These are phyloP conservation scores for Trichocomaceae sp. DNA, from an alignment of 2,329 filamentous ascomycete genomes.

Conservation along the genomic window DNA sequence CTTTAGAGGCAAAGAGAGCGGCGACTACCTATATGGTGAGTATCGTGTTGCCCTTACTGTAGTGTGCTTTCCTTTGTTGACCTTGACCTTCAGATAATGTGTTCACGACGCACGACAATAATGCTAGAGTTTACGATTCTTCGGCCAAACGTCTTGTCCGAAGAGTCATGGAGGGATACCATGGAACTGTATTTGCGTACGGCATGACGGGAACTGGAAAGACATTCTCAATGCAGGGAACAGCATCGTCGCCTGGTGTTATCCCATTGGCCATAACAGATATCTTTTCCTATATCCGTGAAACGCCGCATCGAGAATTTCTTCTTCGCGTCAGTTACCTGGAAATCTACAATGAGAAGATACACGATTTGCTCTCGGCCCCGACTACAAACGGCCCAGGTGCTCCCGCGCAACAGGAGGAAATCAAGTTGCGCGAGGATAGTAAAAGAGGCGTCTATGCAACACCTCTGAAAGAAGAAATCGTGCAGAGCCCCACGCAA, in stretches of 20 bases:
- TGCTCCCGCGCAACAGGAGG: slow-evolving; percentile 59
- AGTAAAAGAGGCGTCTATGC: slow-evolving; percentile 95
- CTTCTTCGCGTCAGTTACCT: slow-evolving; percentile 92
- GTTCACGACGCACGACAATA: slow-evolving; percentile 88
- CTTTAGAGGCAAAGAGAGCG: slow-evolving; percentile 81
- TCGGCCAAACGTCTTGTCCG: slow-evolving; percentile 89
- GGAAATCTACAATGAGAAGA: slow-evolving; percentile 98
- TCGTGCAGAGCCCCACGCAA: slow-evolving; percentile 95
- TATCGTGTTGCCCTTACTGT: slow-evolving; percentile 19
- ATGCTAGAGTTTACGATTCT: slow-evolving; percentile 89
- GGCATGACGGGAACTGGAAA: slow-evolving; percentile 99
- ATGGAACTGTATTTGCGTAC: slow-evolving; percentile 96
- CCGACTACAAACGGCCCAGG: slow-evolving; percentile 51
- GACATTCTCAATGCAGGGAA: slow-evolving; percentile 99
- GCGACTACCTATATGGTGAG: slow-evolving; percentile 87
- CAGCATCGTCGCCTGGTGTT: slow-evolving; percentile 87
- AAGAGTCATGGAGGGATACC: slow-evolving; percentile 97
- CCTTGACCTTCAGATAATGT: slow-evolving; percentile 67
- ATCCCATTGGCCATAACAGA: slow-evolving; percentile 97
- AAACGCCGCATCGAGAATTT: slow-evolving; percentile 92
- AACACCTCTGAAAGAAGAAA: slow-evolving; percentile 92
- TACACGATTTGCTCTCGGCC: slow-evolving; percentile 84
- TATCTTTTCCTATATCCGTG: slow-evolving; percentile 97
- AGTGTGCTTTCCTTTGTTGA: slow-evolving; percentile 17
- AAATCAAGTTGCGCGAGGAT: slow-evolving; percentile 95